These are phyloP conservation scores for Mycena albidolilacea DNA, from an alignment of 768 basidiomycete species.

Conservation along the genomic window DNA sequence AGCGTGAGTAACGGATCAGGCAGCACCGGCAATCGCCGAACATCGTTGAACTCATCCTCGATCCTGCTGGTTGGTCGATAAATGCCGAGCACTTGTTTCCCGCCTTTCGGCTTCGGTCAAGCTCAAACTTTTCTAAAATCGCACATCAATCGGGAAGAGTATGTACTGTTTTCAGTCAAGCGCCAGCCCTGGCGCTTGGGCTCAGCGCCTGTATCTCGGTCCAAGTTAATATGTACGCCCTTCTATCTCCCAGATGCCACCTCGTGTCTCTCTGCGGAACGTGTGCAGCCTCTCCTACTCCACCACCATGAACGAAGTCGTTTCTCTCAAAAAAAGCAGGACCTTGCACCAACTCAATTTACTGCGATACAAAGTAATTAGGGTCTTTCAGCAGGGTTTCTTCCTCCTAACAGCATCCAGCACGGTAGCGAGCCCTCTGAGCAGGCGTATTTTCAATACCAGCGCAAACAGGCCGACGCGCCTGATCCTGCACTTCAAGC, in stretches of 20 bases:
- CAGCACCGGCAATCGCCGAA: too few species aligned
- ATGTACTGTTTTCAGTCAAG: too few species aligned
- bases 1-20: too few species aligned
- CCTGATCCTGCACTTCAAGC: conserved; percentile 31
- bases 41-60: too few species aligned
- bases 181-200: background rate
- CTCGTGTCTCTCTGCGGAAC: conserved; percentile 26
- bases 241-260: conserved; percentile 18
- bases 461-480: conserved; percentile 39
- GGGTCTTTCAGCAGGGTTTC: too few species aligned
- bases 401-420: background rate
- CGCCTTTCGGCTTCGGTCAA: too few species aligned
- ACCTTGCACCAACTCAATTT: conserved; percentile 32
- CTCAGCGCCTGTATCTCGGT: conserved; percentile 13
- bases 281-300: conserved; percentile 6
- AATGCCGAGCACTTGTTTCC: too few species aligned
- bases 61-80: too few species aligned
- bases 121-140: too few species aligned
- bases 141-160: too few species aligned
- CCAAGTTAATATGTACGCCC: background rate
- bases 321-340: conserved; percentile 24
- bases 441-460: conserved; percentile 32
- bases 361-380: conserved; percentile 33
- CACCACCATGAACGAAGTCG: conserved; percentile 29
- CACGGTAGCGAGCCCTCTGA: conserved; percentile 20